Conservation (phyloP, 2,329 filamentous ascomycete genomes). For the Phaeosphaeria sp. region DNA sequence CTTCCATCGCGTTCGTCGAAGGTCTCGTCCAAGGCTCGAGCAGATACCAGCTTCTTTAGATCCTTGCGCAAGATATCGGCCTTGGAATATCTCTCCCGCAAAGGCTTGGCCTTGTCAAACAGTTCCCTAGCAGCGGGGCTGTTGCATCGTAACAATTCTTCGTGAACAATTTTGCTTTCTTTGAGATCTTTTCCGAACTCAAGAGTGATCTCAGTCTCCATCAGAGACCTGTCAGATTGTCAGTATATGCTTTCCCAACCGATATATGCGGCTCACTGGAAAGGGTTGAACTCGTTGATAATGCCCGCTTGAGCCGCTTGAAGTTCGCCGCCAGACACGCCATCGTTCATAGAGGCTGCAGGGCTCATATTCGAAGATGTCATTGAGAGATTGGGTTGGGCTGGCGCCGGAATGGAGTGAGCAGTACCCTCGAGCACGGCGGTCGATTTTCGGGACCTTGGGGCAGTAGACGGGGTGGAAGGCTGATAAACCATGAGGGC, state of each 20-base stretch:
- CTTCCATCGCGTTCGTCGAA: slow-evolving; percentile 5
- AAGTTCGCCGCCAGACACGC: not conserved
- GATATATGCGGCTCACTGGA: slow-evolving; percentile 1
- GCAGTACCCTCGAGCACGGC: not conserved
- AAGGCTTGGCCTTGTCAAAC: slow-evolving; percentile 9
- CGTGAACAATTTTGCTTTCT: slow-evolving; percentile 9
- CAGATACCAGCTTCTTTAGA: not conserved
- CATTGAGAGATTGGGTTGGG: not conserved
- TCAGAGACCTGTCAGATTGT: slow-evolving; percentile 4
- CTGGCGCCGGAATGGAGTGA: not conserved
- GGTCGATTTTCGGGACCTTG: not conserved
- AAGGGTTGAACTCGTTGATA: not conserved
- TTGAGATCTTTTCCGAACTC: slow-evolving; percentile 16
- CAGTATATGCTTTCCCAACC: not conserved
- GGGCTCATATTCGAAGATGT: not conserved
- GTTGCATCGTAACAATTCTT: slow-evolving; percentile 17
- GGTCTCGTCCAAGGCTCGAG: not conserved
- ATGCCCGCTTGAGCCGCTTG: not conserved
- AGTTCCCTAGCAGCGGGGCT: slow-evolving; percentile 8
- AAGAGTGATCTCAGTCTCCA: slow-evolving; percentile 19
- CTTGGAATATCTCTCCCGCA: not conserved
- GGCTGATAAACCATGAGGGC: not conserved
- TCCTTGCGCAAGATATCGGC: slow-evolving; percentile 1
- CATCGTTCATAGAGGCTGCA: not conserved
- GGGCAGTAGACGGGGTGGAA: not conserved